Evolutionary conservation across 2,329 filamentous ascomycete genomes (phyloP).

Genomic region (Teratosphaeria zuluensis): DNA sequence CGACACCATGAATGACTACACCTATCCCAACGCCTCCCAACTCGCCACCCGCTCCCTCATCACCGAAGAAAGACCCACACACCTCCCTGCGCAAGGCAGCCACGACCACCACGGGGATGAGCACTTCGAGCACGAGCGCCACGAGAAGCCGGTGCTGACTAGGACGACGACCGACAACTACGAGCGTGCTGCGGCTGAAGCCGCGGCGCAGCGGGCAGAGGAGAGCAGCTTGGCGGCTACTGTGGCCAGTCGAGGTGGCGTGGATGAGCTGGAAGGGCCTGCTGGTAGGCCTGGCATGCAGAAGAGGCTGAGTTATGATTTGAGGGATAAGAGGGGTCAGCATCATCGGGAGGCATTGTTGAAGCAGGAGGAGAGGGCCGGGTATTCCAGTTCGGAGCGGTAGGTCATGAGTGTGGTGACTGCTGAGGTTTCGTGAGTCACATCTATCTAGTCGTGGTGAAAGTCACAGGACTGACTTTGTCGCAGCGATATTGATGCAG

Average conservation of each 20-base stretch:
- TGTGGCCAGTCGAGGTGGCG: neutral
- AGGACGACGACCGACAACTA: slow-evolving; percentile 20
- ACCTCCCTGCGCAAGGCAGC: slow-evolving; percentile 8
- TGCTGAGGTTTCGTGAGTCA: neutral
- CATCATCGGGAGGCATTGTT: slow-evolving; percentile 19
- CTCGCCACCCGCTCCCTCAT: slow-evolving; percentile 12
- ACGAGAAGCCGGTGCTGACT: slow-evolving; percentile 6
- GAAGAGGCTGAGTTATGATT: slow-evolving; percentile 21
- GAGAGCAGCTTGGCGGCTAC: slow-evolving; percentile 1
- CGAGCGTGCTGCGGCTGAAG: slow-evolving; percentile 16
- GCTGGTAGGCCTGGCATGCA: slow-evolving; percentile 13
- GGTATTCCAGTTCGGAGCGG: neutral
- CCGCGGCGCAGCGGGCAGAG: slow-evolving; percentile 4
- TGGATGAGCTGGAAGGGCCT: neutral
- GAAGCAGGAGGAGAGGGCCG: neutral
- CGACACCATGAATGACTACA: slow-evolving; percentile 6
- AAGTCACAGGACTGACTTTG: neutral
- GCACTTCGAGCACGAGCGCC: slow-evolving; percentile 1
- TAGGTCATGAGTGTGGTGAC: neutral
- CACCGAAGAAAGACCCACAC: slow-evolving; percentile 9
- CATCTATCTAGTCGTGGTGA: neutral
- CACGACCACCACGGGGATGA: slow-evolving; percentile 3
- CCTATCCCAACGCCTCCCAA: slow-evolving; percentile 11
- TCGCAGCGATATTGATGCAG: neutral
- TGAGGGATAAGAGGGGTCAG: slow-evolving; percentile 21